Evolutionary conservation across 1,139 yeast species (phyloP), one percentile per base, ranked within the genome.

Genomic region (Nakaseomyces delphensis): DNA sequence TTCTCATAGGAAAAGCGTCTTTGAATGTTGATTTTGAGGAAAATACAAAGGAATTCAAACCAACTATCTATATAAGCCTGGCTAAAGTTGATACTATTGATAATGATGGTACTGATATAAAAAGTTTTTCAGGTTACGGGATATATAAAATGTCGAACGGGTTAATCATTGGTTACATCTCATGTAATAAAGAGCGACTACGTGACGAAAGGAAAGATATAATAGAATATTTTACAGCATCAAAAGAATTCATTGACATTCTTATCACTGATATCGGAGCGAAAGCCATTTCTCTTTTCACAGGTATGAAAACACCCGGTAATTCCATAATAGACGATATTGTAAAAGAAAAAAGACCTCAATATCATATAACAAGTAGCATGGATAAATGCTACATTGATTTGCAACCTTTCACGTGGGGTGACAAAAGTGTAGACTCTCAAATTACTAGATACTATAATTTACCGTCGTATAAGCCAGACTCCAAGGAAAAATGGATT

Each of bases 221-320:
- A 1, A 42, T 53, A 0, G 45, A 54, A 1, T 52, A 48, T 11
- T 47, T 62, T 7, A 36, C 48, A 7, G 40, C 38, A 1, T 39
- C 52, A 13, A 36, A 41, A 5, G 31, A 38, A 9, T 45, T 50
- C 1, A 59, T 79, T 3, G 91, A 83, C 55, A 64, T 83, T 3
- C 54, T 83, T 10, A 49, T 83, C 0, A 69, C 83, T 0, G 69
- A 70, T 43, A 69, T 73, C 45, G 82, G 89, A 87, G 82, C 91
- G 7, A 50, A 48, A n/a, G 60, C 68, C 0, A 66, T 77, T 16
- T 73, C 32, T 11, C 15, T 21, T 8, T 9, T n/a, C n/a, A 18
- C 19, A 3, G 18, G n/a, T 11, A 10, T 19, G 18, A 38, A 36
- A 24, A n/a, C 50, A 23, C 29, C 49, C 16, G 65, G 71, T 0